Base-by-base conservation (phyloP, 441 rosid species). In the Erodium texanum region DNA sequence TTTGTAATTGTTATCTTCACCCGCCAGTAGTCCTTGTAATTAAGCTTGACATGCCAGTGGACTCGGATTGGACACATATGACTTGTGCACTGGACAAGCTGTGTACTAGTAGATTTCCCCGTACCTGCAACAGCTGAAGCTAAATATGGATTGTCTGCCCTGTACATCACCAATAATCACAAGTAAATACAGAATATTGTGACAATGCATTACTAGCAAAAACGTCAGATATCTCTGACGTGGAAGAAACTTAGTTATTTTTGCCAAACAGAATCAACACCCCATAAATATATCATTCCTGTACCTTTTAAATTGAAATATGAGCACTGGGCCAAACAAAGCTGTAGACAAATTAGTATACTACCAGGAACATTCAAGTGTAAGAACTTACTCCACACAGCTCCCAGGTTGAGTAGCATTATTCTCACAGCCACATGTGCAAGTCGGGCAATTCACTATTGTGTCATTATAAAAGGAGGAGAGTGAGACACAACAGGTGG, bases 1-100 rank as follows among this genome's bases (percentile, higher is more conserved):
- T 90, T 90, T n/a, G 89, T 83, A 62, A 93, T 70, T 0, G 96
- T 69, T 0, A 93, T 76, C 88, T 93, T 88, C 54, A 81, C 88
- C 0, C 93, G 85, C 97, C 96, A 92, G 70, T 88, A 85, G 9
- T 92, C 92, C 82, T 82, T 84, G 71, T 88, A 90, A 75, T 87
- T 92, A 24, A 64, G 68, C 78, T 93, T 90, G 18, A 90, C 90
- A 68, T 93, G 97, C 97, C 97, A 93, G 75, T 93, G 96, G n/a
- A 93, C 89, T 68, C 90, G 82, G 16, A 90, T 65, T 0, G 92
- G 96, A 74, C 97, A 93, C 97, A 93, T 88, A 20, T 90, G 95
- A 68, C 81, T 88, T 5, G 93, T 92, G 80, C 97, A 88, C 68
- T 87, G 92, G 89, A 89, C 72, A 22, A 83, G 64, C 23, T 85